phyloP scores from a whole-genome alignment of 768 basidiomycete species.

The Russula vinacea region DNA sequence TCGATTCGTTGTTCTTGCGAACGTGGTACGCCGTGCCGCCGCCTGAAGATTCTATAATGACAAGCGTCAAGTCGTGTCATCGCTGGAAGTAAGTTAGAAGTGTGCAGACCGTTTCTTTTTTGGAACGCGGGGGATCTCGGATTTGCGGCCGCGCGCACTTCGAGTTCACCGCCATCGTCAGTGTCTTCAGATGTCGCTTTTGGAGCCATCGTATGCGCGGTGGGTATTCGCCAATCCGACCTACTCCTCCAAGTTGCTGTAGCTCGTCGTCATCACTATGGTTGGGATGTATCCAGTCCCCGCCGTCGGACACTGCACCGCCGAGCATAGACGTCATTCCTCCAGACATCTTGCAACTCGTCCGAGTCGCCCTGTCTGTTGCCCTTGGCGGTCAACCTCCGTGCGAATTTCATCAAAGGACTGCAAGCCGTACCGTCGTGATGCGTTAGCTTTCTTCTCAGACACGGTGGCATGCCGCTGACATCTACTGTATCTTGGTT shows the following conservation, averaged over 20 bases:
- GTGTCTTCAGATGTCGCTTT: neutral
- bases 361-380: neutral
- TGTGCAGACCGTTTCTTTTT: neutral
- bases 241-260: neutral
- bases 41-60: no score
- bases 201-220: neutral
- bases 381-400: neutral
- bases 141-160: neutral
- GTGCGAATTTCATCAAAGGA: neutral
- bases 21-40: no score
- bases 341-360: neutral
- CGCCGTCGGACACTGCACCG: neutral
- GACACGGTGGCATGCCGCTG: neutral
- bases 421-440: neutral
- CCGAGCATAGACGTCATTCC: neutral
- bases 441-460: constrained; percentile 3
- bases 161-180: neutral
- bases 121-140: neutral
- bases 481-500: neutral
- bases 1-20: neutral
- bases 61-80: no score
- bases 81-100: no score
- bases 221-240: neutral
- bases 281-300: neutral
- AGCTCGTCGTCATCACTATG: neutral